Conservation (phyloP, 225 moss, liverwort and hornwort species). For the Sphagnum contortum region DNA sequence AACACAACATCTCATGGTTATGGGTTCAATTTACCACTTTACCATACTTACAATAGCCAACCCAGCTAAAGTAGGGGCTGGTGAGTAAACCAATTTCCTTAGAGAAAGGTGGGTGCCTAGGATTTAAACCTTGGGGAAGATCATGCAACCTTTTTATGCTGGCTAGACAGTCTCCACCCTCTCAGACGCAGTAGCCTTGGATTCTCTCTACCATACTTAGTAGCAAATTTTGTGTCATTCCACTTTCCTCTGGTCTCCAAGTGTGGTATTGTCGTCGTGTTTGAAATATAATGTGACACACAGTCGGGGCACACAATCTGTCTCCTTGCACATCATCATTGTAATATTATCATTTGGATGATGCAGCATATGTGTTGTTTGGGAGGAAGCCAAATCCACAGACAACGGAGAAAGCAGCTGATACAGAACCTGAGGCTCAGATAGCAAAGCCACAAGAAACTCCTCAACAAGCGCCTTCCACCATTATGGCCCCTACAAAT, state of each 20-base stretch:
- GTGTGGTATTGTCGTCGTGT: not conserved
- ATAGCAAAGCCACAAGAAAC: constrained; percentile 14
- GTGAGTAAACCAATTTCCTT: no score
- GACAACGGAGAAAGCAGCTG: constrained; percentile 10
- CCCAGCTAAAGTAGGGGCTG: no score
- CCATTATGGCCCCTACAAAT: constrained; percentile 12
- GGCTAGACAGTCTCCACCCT: no score
- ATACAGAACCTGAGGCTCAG: constrained; percentile 9
- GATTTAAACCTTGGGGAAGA: no score
- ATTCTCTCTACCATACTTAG: not conserved
- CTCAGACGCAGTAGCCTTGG: no score
- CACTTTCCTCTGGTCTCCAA: not conserved
- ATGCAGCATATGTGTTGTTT: constrained; percentile 38
- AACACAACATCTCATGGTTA: no score
- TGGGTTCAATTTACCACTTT: no score
- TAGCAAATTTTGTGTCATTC: not conserved
- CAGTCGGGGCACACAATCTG: no score
- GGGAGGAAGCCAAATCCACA: constrained; percentile 20
- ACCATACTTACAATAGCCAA: no score
- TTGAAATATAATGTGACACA: not conserved
- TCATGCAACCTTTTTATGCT: no score
- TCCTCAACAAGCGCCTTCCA: constrained; percentile 12
- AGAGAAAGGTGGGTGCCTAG: no score
- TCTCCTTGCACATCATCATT: no score
- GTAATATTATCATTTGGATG: not conserved